These are phyloP conservation scores for Quercus parvula DNA, from an alignment of 306 rosid species.

Conservation along the genomic window DNA sequence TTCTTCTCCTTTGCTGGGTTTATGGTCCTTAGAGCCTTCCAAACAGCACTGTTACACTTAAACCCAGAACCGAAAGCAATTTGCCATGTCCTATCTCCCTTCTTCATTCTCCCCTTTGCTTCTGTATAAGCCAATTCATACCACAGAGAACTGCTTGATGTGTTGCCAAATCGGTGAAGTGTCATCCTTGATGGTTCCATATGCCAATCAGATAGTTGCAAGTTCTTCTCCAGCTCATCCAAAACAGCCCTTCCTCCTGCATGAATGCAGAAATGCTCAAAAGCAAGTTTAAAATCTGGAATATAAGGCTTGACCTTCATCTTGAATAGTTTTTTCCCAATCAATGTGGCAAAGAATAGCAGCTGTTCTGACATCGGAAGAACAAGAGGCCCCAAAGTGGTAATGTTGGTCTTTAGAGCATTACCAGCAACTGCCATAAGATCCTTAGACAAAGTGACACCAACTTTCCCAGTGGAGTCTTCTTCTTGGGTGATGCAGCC, in stretches of 20 bases:
- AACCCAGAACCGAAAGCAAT: conserved; percentile 92
- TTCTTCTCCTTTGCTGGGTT: conserved; percentile 67
- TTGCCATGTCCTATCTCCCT: conserved; percentile 91
- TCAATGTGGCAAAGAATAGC: conserved; percentile 68
- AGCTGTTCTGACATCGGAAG: conserved; percentile 87
- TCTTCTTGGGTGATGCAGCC: conserved; percentile 88
- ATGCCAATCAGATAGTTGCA: conserved; percentile 87
- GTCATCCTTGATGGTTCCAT: conserved; percentile 99
- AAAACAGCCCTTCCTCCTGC: conserved; percentile 92
- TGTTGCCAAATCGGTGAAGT: conserved; percentile 82
- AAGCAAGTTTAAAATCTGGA: conserved; percentile 87
- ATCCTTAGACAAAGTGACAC: conserved; percentile 83
- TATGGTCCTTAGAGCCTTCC: conserved; percentile 78
- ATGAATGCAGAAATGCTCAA: conserved; percentile 89
- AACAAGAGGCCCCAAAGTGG: conserved; percentile 85
- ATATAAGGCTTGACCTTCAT: conserved; percentile 91
- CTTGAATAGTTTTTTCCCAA: conserved; percentile 67
- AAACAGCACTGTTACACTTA: conserved; percentile 91
- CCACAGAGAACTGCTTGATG: conserved; percentile 95
- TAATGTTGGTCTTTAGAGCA: conserved; percentile 83
- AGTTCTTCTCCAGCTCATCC: conserved; percentile 88
- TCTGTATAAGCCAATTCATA: conserved; percentile 84
- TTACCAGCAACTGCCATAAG: conserved; percentile 93
- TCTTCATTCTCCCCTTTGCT: conserved; percentile 82
- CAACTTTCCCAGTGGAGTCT: conserved; percentile 62